Evolutionary conservation across 352 stramenopile genomes (phyloP).

Genomic region (Globisporangium spinosum): DNA sequence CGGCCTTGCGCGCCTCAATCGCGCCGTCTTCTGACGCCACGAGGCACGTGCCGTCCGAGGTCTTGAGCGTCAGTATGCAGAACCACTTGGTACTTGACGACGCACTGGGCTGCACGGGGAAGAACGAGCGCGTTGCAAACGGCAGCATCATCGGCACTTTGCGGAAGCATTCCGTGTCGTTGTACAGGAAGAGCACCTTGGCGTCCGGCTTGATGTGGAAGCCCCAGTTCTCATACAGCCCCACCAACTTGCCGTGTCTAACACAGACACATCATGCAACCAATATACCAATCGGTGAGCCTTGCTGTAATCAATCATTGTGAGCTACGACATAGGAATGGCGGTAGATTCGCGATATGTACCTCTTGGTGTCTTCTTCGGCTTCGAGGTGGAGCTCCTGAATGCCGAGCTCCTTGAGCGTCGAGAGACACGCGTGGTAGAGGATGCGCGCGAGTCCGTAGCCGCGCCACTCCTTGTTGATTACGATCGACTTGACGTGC

Average conservation of each 20-base stretch:
- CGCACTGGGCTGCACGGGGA: conserved; percentile 39
- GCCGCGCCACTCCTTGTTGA: conserved; percentile 66
- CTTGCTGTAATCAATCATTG: no score
- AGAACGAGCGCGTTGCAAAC: conserved; percentile 32
- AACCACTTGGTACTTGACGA: conserved; percentile 43
- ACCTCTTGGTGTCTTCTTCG: conserved; percentile 61
- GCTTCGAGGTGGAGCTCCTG: conserved; percentile 50
- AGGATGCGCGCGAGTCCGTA: conserved; percentile 71
- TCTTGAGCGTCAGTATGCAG: conserved; percentile 71
- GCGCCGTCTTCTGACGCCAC: conserved; percentile 62
- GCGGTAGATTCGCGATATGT: not conserved
- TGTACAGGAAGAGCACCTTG: conserved; percentile 81
- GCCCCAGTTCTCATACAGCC: conserved; percentile 68
- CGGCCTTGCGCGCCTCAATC: conserved; percentile 36
- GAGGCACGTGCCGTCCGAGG: conserved; percentile 59
- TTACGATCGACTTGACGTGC: conserved; percentile 74
- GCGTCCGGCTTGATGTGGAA: conserved; percentile 50
- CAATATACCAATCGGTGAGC: no score
- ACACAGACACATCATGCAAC: no score
- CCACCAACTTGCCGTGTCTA: conserved; percentile 55
- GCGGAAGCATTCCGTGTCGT: conserved; percentile 77
- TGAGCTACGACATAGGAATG: no score
- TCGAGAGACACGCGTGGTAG: conserved; percentile 68
- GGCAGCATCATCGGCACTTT: conserved; percentile 77
- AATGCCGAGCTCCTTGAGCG: conserved; percentile 55